Conservation (phyloP, 2,329 filamentous ascomycete genomes). For the Verticillium nonalfalfae region DNA sequence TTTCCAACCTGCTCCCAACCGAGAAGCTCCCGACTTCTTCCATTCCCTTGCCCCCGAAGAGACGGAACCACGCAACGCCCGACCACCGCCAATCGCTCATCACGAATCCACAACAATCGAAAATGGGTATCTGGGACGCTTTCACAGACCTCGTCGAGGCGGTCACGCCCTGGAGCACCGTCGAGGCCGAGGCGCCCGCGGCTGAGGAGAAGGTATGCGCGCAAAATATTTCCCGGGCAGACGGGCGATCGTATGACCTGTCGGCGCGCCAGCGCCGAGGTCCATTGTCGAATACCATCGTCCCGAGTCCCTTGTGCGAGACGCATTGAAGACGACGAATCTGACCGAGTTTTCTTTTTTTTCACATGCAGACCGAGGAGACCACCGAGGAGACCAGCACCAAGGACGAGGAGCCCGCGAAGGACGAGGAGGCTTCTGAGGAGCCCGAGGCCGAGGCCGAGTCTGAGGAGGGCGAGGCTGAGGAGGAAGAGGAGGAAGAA, state of each 20-base stretch:
- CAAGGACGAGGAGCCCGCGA: constrained; percentile 31
- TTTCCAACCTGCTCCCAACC: constrained; percentile 33
- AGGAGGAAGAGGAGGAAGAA: constrained; percentile 66
- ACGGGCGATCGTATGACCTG: background rate
- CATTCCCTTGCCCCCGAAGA: constrained; percentile 11
- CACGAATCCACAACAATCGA: constrained; percentile 22
- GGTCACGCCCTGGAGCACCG: constrained; percentile 57
- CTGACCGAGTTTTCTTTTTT: background rate
- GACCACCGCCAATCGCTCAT: background rate
- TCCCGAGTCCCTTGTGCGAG: background rate
- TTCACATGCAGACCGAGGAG: constrained; percentile 25
- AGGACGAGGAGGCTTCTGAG: constrained; percentile 38
- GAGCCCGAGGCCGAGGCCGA: constrained; percentile 42
- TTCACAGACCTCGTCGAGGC: constrained; percentile 59
- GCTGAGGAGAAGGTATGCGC: constrained; percentile 53
- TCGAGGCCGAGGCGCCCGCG: constrained; percentile 62
- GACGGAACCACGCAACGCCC: constrained; percentile 9
- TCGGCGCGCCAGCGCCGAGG: background rate
- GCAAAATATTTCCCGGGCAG: constrained; percentile 3
- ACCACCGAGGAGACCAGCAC: constrained; percentile 45
- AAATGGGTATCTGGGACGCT: constrained; percentile 63
- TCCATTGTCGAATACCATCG: background rate
- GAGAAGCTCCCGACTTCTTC: constrained; percentile 29
- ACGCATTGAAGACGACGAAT: background rate
- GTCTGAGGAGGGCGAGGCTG: constrained; percentile 51